A percentile compares a stretch with the other conserved stretches of the same genome.
These are phyloP conservation scores for Gliomastix tumulicola DNA, from an alignment of 2,329 filamentous ascomycete species.

Conservation along the genomic window DNA sequence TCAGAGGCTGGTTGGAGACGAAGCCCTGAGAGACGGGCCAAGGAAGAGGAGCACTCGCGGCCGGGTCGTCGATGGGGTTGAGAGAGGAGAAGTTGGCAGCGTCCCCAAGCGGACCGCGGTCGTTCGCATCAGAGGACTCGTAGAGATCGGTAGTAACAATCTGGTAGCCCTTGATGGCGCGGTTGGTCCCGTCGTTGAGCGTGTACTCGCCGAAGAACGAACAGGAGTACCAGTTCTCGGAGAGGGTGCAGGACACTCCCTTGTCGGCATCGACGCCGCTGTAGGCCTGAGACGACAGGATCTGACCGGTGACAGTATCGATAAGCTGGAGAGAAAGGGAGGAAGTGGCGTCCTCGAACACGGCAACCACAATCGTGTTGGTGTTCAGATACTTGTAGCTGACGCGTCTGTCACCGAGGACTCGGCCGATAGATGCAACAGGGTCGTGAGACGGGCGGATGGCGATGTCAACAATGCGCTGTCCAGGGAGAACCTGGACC, in stretches of 20 bases:
- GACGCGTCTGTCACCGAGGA: slow-evolving; percentile 86
- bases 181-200: slow-evolving; percentile 44
- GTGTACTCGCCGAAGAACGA: slow-evolving; percentile 62
- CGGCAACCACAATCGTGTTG: slow-evolving; percentile 72
- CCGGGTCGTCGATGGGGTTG: slow-evolving; percentile 51
- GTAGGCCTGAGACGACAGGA: slow-evolving; percentile 67
- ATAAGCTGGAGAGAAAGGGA: slow-evolving; percentile 70
- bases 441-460: slow-evolving; percentile 71
- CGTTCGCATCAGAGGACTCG: slow-evolving; percentile 76
- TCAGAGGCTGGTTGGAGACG: slow-evolving; percentile 72
- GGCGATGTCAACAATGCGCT: slow-evolving; percentile 63
- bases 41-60: slow-evolving; percentile 55
- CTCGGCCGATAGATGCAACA: slow-evolving; percentile 89
- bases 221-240: slow-evolving; percentile 95
- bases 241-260: slow-evolving; percentile 68
- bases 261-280: slow-evolving; percentile 66
- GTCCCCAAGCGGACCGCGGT: slow-evolving; percentile 71
- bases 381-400: slow-evolving; percentile 96
- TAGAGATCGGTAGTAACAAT: slow-evolving; percentile 83
- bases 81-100: slow-evolving; percentile 72
- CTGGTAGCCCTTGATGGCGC: slow-evolving; percentile 72
- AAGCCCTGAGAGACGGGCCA: slow-evolving; percentile 75
- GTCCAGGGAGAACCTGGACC: slow-evolving; percentile 58
- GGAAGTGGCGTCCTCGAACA: slow-evolving; percentile 50
- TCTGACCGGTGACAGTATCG: slow-evolving; percentile 76